Base-by-base conservation (phyloP, 148 eudicot genomes). In the Oxyria digyna region DNA sequence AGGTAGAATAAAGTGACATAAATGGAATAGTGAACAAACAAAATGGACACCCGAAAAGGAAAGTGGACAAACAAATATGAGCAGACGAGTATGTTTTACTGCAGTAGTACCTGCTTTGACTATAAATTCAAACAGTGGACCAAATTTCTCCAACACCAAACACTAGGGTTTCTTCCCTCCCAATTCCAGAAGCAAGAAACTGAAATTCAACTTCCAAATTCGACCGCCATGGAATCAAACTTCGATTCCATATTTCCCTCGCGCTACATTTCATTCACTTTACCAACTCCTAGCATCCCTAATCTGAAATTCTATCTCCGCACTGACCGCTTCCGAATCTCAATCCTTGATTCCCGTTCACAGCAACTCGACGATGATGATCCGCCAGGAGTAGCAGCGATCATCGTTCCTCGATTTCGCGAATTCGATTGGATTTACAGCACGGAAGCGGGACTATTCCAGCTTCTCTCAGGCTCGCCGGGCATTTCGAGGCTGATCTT, bases 401-500 rank as follows among this genome's bases (percentile, higher is more conserved):
- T 91, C 79, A 42, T 87, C 66, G 96, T 94, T 59, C 99, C 97
- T 4, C 64, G 50, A 6, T 42, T 74, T 80, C 89, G 93, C 27
- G 93, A 91, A 70, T 69, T 80, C 33, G 97, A 91, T 81, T 91
- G 96, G 99, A 83, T 77, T 74, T 94, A 88, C 77, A 64, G 85
- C 69, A 94, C 97, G 13, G 71, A 74, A 43, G 18, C 84, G 68
- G 99, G 99, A 71, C 99, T 87, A 67, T 79, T 81, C 65, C 97
- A 87, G 71, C 85, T 90, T 68, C 74, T 89, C 32, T 67, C 64
- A 42, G 67, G 67, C 68, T 76, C 62, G 26, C 77, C 83, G n/a
- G 64, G 78, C 13, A 71, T 83, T 72, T 87, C 89, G 38, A 89
- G 99, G 81, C 75, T 94, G 68, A 84, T 91, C 69, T 78, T 94